Evolutionary conservation across 768 basidiomycete genomes (phyloP).

Genomic region (Tulasnella calospora): DNA sequence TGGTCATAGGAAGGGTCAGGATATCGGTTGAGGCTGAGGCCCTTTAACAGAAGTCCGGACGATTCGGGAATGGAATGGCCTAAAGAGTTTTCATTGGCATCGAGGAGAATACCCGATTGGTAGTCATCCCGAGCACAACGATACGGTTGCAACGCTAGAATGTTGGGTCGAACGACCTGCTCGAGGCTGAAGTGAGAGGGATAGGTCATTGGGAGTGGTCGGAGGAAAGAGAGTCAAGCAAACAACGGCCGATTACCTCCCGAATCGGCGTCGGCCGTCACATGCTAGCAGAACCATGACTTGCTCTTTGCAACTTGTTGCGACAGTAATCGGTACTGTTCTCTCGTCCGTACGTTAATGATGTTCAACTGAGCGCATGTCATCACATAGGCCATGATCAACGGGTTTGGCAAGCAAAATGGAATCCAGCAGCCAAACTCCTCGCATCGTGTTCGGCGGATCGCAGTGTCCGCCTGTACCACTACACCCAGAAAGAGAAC

Average conservation of each 20-base stretch:
- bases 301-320: not conserved
- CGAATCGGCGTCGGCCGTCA: not conserved
- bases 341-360: not conserved
- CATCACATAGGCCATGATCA: conserved; percentile 61
- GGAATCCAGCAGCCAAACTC: conserved; percentile 77
- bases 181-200: conserved; percentile 85
- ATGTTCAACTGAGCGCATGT: not conserved
- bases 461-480: conserved; percentile 82
- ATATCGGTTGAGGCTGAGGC: conserved; percentile 59
- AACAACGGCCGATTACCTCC: not conserved
- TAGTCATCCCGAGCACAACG: conserved; percentile 97
- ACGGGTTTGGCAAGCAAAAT: conserved; percentile 80
- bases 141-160: conserved; percentile 86
- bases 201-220: conserved; percentile 51
- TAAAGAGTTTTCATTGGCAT: conserved; percentile 95
- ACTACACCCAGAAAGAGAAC: conserved; percentile 45
- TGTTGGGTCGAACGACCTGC: conserved; percentile 84
- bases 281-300: conserved; percentile 18
- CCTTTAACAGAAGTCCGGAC: conserved; percentile 35
- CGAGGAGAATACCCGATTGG: conserved; percentile 81
- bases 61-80: conserved; percentile 66
- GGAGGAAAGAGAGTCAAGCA: conserved; percentile 1
- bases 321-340: conserved; percentile 9
- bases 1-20: conserved; percentile 82
- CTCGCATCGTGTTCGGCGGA: conserved; percentile 94